phyloP scores from a whole-genome alignment of 164 flowering plant genomes.

The Berberis thunbergii region DNA sequence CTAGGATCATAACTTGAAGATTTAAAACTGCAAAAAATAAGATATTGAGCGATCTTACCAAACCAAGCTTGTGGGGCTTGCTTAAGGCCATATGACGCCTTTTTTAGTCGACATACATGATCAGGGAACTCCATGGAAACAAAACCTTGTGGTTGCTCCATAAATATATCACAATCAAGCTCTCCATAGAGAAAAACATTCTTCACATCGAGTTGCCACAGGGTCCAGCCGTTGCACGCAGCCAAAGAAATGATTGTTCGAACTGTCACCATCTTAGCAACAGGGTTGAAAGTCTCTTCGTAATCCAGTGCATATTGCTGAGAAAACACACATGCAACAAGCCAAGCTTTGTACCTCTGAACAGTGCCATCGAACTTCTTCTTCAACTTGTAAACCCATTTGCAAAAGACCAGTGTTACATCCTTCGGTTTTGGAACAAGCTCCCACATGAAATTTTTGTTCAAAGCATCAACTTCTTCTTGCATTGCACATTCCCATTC shows the following conservation, averaged over 20 bases:
- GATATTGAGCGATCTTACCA: constrained; percentile 15
- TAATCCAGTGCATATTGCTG: constrained; percentile 17
- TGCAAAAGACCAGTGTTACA: constrained; percentile 2
- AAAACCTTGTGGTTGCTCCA: constrained; percentile 17
- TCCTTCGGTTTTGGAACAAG: constrained; percentile 7
- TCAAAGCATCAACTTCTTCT: neutral
- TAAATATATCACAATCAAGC: constrained; percentile 8
- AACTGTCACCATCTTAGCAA: constrained; percentile 9
- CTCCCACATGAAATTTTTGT: constrained; percentile 7
- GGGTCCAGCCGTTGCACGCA: constrained; percentile 7
- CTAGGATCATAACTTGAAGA: constrained; percentile 14
- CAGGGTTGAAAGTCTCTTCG: constrained; percentile 11
- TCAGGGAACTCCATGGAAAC: constrained; percentile 6
- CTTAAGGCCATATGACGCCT: constrained; percentile 20
- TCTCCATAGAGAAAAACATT: constrained; percentile 17
- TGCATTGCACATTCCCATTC: neutral
- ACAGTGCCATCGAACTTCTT: constrained; percentile 12
- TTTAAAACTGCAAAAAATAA: constrained; percentile 12
- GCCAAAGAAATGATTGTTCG: constrained; percentile 8
- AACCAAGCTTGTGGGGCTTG: constrained; percentile 12
- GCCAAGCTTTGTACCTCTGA: constrained; percentile 11
- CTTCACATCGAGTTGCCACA: constrained; percentile 17
- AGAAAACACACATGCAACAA: constrained; percentile 15
- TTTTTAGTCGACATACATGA: constrained; percentile 18
- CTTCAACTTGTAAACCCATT: constrained; percentile 7